These are phyloP conservation scores for Scorias spongiosa DNA, from an alignment of 2,329 filamentous ascomycete species.

Conservation along the genomic window DNA sequence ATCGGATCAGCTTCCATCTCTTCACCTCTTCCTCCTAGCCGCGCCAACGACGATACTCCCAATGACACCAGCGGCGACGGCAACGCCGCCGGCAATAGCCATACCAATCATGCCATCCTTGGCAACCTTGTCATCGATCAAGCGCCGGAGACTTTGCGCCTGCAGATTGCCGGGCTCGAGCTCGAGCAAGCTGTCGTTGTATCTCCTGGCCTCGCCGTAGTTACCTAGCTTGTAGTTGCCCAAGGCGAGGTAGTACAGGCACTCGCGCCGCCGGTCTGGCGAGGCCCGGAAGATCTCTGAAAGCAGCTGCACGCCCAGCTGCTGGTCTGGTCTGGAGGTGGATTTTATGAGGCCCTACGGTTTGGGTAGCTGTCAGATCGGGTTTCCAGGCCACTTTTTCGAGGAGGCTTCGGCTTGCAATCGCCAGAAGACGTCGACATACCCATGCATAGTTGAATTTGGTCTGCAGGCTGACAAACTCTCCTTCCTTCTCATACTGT, in stretches of 20 bases:
- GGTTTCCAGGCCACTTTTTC: no score
- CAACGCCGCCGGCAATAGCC: conserved; percentile 84
- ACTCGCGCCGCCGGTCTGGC: conserved; percentile 87
- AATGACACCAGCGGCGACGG: conserved; percentile 83
- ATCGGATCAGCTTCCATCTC: no score
- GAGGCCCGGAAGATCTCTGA: conserved; percentile 92
- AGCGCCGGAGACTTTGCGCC: conserved; percentile 64
- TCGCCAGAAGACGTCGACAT: conserved; percentile 11
- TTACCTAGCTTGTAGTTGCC: conserved; percentile 98
- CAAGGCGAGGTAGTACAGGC: conserved; percentile 91
- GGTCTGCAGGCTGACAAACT: conserved; percentile 91
- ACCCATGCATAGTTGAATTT: conserved; percentile 99
- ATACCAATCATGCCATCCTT: conserved; percentile 89
- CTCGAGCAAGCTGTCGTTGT: conserved; percentile 84
- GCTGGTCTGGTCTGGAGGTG: conserved; percentile 66
- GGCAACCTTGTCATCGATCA: conserved; percentile 93
- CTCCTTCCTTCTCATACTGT: conserved; percentile 95
- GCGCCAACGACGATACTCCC: conserved; percentile 76
- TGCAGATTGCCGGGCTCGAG: conserved; percentile 87
- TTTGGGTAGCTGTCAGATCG: no score
- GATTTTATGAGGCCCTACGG: conserved; percentile 87
- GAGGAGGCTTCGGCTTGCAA: neutral
- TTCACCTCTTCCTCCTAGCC: conserved; percentile 37
- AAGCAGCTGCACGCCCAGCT: conserved; percentile 83
- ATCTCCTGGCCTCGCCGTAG: conserved; percentile 84